Percentiles rank a stretch among this genome's conserved stretches.
Conservation (phyloP, 179 eudicot species). For the Vitellaria paradoxa region DNA sequence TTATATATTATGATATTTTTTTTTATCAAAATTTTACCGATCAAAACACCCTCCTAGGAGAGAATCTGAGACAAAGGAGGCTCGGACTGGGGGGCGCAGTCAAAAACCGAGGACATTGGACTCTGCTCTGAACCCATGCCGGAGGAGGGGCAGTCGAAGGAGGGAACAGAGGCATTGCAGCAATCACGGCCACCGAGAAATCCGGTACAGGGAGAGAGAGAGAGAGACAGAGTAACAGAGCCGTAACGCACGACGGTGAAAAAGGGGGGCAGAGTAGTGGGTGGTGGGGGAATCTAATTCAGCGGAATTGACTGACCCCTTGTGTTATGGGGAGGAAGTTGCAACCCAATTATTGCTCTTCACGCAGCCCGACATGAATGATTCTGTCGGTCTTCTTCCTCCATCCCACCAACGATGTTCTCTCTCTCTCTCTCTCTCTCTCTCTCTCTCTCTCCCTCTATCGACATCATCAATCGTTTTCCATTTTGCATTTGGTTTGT, state of each 20-base stretch:
- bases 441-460: not conserved
- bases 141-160: too few species aligned
- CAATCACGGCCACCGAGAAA: conserved; percentile 6
- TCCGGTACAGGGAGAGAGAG: not conserved
- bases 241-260: not conserved
- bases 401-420: too few species aligned
- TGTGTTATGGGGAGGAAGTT: too few species aligned
- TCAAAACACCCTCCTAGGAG: too few species aligned
- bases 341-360: not conserved
- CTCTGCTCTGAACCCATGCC: not conserved
- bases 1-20: too few species aligned
- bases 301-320: not conserved
- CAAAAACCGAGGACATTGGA: too few species aligned
- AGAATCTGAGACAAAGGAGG: too few species aligned
- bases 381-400: conserved; percentile 6
- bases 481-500: too few species aligned
- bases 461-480: too few species aligned
- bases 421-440: not conserved
- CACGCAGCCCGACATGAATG: conserved; percentile 18
- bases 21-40: too few species aligned
- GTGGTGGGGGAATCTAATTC: not conserved
- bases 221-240: not conserved
- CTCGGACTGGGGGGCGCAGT: too few species aligned
- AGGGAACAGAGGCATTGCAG: not conserved
- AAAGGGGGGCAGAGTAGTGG: not conserved